Conservation (phyloP, 805 yeast genomes). For the Yarrowia deformans region DNA sequence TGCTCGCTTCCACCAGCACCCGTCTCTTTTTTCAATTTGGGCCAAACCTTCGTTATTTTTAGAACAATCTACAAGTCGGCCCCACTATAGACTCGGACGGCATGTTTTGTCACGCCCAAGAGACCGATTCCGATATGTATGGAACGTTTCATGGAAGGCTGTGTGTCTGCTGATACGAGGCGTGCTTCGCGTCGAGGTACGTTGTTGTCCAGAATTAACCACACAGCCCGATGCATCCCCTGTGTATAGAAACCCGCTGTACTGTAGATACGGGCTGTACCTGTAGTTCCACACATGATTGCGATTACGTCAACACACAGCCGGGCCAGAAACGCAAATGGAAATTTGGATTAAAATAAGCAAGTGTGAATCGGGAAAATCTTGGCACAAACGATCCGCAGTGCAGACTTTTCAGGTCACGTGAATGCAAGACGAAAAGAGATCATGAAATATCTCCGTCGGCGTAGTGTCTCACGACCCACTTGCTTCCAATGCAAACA, state of each 20-base stretch:
- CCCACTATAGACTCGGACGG: slow-evolving; percentile 16
- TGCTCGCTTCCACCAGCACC: slow-evolving; percentile 29
- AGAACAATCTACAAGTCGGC: slow-evolving; percentile 11
- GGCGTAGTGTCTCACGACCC: neutral
- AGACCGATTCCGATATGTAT: slow-evolving; percentile 6
- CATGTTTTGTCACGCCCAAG: slow-evolving; percentile 10
- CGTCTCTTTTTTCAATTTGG: neutral
- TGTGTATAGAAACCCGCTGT: too few species aligned
- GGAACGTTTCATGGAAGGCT: slow-evolving; percentile 24
- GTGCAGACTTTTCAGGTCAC: neutral
- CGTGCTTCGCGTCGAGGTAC: neutral
- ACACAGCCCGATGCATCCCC: slow-evolving; percentile 7
- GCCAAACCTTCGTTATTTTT: slow-evolving; percentile 23
- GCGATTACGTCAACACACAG: slow-evolving; percentile 11
- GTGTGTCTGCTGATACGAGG: slow-evolving; percentile 16
- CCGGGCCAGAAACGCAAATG: neutral
- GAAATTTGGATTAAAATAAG: neutral
- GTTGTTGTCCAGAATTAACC: neutral
- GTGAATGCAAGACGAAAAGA: neutral
- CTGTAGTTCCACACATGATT: too few species aligned
- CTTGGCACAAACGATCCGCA: too few species aligned
- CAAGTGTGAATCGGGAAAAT: neutral
- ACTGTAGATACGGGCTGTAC: too few species aligned
- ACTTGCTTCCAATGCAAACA: slow-evolving; percentile 5
- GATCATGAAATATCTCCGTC: neutral